phyloP scores from a whole-genome alignment of 768 basidiomycete genomes.

The Lactifluus subvellereus region DNA sequence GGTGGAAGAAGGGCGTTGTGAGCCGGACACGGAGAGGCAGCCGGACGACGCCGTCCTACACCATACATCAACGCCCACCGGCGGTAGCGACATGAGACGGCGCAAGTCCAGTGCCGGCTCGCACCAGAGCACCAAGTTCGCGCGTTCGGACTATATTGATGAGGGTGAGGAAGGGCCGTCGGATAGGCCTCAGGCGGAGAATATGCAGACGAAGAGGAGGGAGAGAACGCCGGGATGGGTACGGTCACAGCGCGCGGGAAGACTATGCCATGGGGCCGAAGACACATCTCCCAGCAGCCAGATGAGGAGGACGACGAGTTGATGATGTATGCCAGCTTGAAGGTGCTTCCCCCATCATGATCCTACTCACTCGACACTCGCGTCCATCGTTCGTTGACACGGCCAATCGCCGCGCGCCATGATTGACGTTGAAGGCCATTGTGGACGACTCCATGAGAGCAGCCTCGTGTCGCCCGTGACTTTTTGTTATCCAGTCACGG shows the following conservation, averaged over 20 bases:
- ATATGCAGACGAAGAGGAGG: constrained; percentile 19
- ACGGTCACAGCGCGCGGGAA: not conserved
- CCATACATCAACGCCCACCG: not conserved
- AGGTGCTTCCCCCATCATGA: constrained; percentile 37
- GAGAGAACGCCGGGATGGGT: constrained; percentile 4
- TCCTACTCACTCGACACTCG: not conserved
- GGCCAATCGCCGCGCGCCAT: too few relatives aligned
- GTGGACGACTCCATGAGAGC: too few relatives aligned
- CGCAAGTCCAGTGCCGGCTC: constrained; percentile 28
- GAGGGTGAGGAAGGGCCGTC: constrained; percentile 40
- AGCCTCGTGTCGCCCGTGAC: too few relatives aligned
- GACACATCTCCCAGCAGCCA: constrained; percentile 14
- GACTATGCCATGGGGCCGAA: constrained; percentile 16
- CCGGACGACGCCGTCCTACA: not conserved
- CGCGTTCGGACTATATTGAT: constrained; percentile 33
- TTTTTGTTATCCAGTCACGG: too few relatives aligned
- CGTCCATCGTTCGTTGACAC: too few relatives aligned
- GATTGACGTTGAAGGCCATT: too few relatives aligned
- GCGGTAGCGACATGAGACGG: constrained; percentile 26
- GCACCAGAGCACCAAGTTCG: constrained; percentile 17
- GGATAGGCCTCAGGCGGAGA: constrained; percentile 10
- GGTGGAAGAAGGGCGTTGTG: constrained; percentile 34
- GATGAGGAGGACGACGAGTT: constrained; percentile 55
- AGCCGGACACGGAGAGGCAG: not conserved
- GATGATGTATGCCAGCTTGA: constrained; percentile 44